phyloP scores from a whole-genome alignment of 257 asterid species.

The Jasminum sambac region DNA sequence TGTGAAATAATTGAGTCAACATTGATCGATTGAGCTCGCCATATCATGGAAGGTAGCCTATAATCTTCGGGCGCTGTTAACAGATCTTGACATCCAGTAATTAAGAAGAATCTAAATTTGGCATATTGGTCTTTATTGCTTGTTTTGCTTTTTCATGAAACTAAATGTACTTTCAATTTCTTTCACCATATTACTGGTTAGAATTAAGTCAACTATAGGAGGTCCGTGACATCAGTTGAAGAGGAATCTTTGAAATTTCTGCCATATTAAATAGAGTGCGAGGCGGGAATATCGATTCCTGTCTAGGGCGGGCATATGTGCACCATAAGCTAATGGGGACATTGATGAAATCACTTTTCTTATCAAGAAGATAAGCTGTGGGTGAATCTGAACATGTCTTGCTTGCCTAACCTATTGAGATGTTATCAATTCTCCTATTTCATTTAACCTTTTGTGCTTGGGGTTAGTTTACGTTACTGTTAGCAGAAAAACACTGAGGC shows the following conservation, averaged over 20 bases:
- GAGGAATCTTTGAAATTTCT: background rate
- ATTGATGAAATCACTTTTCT: background rate
- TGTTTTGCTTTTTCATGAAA: background rate
- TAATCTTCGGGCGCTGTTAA: constrained; percentile 1
- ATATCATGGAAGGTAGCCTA: constrained; percentile 2
- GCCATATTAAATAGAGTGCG: background rate
- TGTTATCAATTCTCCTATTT: background rate
- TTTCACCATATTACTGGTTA: background rate
- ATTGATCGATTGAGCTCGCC: constrained; percentile 13
- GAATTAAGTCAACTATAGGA: background rate
- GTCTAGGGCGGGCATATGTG: background rate
- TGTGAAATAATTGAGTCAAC: constrained; percentile 10
- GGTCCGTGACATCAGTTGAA: constrained; percentile 3
- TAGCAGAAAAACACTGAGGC: background rate
- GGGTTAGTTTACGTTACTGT: background rate
- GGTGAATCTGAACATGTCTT: background rate
- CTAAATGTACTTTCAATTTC: background rate
- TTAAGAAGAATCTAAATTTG: background rate
- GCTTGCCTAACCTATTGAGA: constrained; percentile 11
- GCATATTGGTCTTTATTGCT: background rate
- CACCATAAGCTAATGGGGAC: background rate
- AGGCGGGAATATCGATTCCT: background rate
- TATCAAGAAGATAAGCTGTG: background rate
- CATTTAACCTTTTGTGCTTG: background rate
- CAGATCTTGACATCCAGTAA: background rate